phyloP scores from a whole-genome alignment of 2,329 filamentous ascomycete genomes.

The Aspergillus tubingensis region DNA sequence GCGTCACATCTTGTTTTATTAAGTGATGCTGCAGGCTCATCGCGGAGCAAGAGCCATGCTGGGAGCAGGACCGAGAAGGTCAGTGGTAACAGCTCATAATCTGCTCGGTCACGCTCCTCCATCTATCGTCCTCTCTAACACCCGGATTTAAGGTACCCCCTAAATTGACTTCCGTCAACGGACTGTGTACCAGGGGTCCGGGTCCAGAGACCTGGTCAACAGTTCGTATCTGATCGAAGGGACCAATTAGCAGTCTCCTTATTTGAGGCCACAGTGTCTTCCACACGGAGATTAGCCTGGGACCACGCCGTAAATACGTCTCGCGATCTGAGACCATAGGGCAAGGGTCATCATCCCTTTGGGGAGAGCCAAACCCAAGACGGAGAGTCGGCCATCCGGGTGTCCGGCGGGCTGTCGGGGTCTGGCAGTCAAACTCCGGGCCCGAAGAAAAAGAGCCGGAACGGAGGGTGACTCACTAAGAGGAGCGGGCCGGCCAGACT shows the following conservation, averaged over 20 bases:
- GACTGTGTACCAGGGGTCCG: background rate
- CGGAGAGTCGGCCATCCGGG: conserved; percentile 14
- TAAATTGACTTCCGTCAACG: background rate
- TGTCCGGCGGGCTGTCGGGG: conserved; percentile 10
- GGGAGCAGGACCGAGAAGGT: background rate
- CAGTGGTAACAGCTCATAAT: background rate
- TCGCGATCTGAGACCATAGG: background rate
- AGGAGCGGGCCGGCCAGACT: conserved; percentile 1
- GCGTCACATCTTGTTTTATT: background rate
- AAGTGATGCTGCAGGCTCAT: background rate
- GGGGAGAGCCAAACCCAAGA: background rate
- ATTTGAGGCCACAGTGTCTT: background rate
- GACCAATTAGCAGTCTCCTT: background rate
- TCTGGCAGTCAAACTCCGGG: conserved; percentile 13
- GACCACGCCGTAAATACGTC: background rate
- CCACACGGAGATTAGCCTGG: background rate
- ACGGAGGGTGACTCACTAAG: conserved; percentile 12
- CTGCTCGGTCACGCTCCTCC: background rate
- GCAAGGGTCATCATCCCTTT: background rate
- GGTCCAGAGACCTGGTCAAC: background rate
- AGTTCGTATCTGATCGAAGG: background rate
- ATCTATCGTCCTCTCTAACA: background rate
- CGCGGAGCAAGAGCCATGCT: background rate
- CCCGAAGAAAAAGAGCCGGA: conserved; percentile 18
- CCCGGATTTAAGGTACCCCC: background rate